Evolutionary conservation across 1,139 yeast species (phyloP).

Genomic region (Wickerhamiella infanticola): DNA sequence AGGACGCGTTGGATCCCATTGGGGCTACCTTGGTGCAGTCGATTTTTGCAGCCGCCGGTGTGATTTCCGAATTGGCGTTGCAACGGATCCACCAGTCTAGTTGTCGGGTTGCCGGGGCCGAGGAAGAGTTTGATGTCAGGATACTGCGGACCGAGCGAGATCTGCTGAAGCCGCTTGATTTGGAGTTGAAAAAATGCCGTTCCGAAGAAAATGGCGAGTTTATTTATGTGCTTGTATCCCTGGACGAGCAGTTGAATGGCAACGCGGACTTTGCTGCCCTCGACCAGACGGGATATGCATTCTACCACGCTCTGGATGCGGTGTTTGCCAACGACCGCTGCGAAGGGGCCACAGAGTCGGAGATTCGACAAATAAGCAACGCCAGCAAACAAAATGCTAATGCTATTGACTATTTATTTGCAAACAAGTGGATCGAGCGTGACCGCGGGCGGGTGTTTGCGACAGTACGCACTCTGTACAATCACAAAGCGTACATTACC

Average conservation of each 20-base stretch:
- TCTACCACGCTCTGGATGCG: neutral
- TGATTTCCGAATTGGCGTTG: neutral
- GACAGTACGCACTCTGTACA: constrained; percentile 7
- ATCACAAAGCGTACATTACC: constrained; percentile 7
- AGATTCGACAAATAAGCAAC: neutral
- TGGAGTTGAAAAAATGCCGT: neutral
- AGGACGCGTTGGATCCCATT: neutral
- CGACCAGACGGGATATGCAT: no score
- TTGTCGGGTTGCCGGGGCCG: neutral
- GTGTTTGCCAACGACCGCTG: neutral
- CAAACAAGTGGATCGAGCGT: neutral
- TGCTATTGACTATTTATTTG: neutral
- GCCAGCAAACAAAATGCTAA: neutral
- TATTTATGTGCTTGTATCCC: neutral
- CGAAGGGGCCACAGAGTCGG: neutral
- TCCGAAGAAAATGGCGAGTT: neutral
- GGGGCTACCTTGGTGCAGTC: neutral
- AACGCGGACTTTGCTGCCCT: no score
- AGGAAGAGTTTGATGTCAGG: neutral
- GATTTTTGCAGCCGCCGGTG: neutral
- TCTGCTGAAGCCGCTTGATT: neutral
- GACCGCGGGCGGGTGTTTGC: constrained; percentile 3
- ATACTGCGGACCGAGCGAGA: neutral
- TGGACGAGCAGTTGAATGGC: neutral
- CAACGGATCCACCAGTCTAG: neutral